Percentiles rank a stretch among this genome's conserved stretches.
Evolutionary conservation across 1,284 basidiomycete species (phyloP).

Genomic region (Cutaneotrichosporon cyanovorans): DNA sequence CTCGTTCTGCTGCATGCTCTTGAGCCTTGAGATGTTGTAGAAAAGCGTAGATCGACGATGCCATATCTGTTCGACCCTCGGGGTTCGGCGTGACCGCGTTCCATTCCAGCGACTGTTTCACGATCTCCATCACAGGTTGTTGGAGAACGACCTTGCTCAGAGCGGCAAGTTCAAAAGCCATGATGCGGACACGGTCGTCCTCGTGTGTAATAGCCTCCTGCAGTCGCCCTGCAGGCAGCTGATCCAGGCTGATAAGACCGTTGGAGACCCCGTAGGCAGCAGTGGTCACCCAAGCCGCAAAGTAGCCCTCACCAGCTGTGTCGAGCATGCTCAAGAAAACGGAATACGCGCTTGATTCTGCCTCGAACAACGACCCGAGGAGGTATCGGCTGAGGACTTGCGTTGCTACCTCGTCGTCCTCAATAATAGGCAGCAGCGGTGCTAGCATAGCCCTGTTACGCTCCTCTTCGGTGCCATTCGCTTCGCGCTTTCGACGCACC

Average conservation of each 20-base stretch:
- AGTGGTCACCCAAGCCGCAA: conserved; percentile 33
- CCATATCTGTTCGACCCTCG: conserved; percentile 33
- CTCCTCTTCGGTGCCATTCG: not conserved
- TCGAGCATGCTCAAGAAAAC: conserved; percentile 21
- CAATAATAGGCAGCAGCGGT: conserved; percentile 24
- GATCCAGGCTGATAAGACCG: conserved; percentile 17
- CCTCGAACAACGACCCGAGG: conserved; percentile 26
- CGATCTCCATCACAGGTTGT: conserved; percentile 16
- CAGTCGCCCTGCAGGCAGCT: conserved; percentile 20
- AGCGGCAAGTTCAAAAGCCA: conserved; percentile 31
- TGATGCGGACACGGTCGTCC: conserved; percentile 26
- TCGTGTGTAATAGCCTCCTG: conserved; percentile 27
- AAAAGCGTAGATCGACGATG: conserved; percentile 29
- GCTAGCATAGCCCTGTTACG: conserved; percentile 14
- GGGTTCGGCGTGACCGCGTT: conserved; percentile 27
- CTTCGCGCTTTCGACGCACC: conserved; percentile 1
- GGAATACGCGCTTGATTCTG: conserved; percentile 6
- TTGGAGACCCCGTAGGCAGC: conserved; percentile 32
- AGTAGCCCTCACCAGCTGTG: conserved; percentile 5
- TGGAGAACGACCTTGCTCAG: conserved; percentile 25
- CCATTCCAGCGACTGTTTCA: conserved; percentile 23
- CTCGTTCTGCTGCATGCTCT: conserved; percentile 5
- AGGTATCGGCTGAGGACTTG: conserved; percentile 27
- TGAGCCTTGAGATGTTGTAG: conserved; percentile 24
- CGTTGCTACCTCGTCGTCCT: conserved; percentile 6